These are phyloP conservation scores for Kazachstania africana DNA, from an alignment of 805 yeast genomes.

Conservation along the genomic window DNA sequence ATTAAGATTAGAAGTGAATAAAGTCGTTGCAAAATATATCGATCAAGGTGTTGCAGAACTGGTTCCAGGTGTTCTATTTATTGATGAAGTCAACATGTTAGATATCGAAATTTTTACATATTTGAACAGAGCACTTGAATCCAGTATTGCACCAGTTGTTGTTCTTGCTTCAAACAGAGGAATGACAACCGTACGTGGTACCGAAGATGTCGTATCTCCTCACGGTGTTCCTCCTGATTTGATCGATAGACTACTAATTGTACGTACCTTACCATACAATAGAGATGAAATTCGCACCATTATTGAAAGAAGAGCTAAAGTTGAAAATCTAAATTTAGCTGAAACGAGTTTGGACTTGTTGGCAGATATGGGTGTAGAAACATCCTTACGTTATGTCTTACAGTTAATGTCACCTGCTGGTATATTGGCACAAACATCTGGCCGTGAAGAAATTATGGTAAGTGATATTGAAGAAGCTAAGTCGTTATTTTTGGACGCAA, in stretches of 20 bases:
- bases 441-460: conserved; percentile 54
- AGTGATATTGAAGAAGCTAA: conserved; percentile 79
- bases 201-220: conserved; percentile 75
- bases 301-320: conserved; percentile 66
- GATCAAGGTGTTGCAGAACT: conserved; percentile 97
- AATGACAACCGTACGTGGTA: conserved; percentile 81
- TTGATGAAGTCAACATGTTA: conserved; percentile 97
- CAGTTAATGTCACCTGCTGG: conserved; percentile 89
- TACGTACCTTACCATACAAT: conserved; percentile 82
- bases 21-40: conserved; percentile 89
- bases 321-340: conserved; percentile 59
- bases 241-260: conserved; percentile 81
- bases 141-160: conserved; percentile 85
- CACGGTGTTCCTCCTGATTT: conserved; percentile 96
- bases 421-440: conserved; percentile 61
- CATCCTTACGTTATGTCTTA: conserved; percentile 83
- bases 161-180: conserved; percentile 96
- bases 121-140: conserved; percentile 86
- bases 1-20: conserved; percentile 84
- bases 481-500: conserved; percentile 72
- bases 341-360: conserved; percentile 63
- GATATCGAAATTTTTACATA: conserved; percentile 96
- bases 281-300: conserved; percentile 74
- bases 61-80: conserved; percentile 94
- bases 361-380: conserved; percentile 60